Evolutionary conservation across 495 filamentous ascomycete genomes (phyloP), one percentile per base, ranked within the genome.

Genomic region (Pseudevernia furfuracea): DNA sequence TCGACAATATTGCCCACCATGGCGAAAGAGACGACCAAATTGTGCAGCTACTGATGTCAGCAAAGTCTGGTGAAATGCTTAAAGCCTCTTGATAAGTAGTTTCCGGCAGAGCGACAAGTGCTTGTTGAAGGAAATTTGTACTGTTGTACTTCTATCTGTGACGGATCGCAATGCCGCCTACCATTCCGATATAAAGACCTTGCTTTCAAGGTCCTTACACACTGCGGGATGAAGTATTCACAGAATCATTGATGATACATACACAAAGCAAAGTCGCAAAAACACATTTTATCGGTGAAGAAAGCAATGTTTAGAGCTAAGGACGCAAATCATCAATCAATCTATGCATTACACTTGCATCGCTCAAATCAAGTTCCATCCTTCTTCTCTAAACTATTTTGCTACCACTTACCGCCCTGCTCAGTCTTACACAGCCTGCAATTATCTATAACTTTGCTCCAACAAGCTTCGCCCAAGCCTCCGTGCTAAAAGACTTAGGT

Each of bases 401-500:
- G 7, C 17, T 21, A 28, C 4, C 3, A 30, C 28, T 34, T 19
- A 57, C 15, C 25, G 11, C 15, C 14, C 17, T 32, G 11, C 41
- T 15, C 30, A 1, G 19, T 15, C 19, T 23, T 46, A 44, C 43
- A 21, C 21, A 34, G 30, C 30, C n/a, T 36, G 7, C 37, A 38
- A 12, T 63, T 30, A 32, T 19, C 91, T 89, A 98, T 78, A 98
- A 81, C 80, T 89, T 91, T 73, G 92, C 86, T 70, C 89, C 87
- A 63, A 92, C 89, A 67, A 97, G 85, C 83, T 97, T 92, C 75
- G 92, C 88, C 82, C 90, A 97, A 74, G 94, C 92, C 72, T 91
- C 90, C 60, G 94, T 97, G 76, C 88, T 92, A 88, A 96, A 97
- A 67, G 87, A 91, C 89, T 98, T 98, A 76, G 94, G 94, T 69